A percentile compares a stretch with the other conserved stretches of the same genome.
Evolutionary conservation across 805 yeast species (phyloP).

Genomic region (Zygotorulaspora danielsina): DNA sequence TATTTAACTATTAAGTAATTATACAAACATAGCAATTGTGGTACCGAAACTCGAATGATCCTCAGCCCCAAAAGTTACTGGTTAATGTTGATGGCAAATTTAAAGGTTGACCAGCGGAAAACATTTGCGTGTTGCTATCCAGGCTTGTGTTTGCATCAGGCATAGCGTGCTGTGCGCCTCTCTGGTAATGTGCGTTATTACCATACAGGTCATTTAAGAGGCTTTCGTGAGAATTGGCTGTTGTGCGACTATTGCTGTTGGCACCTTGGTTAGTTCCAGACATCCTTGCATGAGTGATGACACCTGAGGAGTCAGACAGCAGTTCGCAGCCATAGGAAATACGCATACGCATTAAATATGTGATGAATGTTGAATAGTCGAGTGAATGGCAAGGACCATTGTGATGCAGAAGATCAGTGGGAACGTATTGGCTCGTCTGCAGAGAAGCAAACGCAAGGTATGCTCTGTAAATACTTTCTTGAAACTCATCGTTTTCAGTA

Average conservation of each 20-base stretch:
- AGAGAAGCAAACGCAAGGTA: slow-evolving; percentile 12
- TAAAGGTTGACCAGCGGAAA: slow-evolving; percentile 6
- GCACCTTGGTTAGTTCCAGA: background rate
- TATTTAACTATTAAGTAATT: background rate
- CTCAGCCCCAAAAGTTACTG: slow-evolving; percentile 21
- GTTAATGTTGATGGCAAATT: slow-evolving; percentile 11
- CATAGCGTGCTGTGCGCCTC: background rate
- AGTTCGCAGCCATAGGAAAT: slow-evolving; percentile 22
- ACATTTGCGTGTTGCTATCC: slow-evolving; percentile 11
- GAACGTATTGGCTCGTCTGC: slow-evolving; percentile 16
- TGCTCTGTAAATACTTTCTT: slow-evolving; percentile 17
- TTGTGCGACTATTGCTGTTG: background rate
- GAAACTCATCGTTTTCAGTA: slow-evolving; percentile 1
- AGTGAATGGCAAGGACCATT: slow-evolving; percentile 14
- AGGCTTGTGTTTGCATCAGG: slow-evolving; percentile 3
- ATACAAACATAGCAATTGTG: background rate
- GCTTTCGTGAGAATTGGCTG: background rate
- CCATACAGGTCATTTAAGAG: slow-evolving; percentile 4
- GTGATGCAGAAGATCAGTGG: slow-evolving; percentile 26
- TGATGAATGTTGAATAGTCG: slow-evolving; percentile 23
- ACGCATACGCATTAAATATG: slow-evolving; percentile 22
- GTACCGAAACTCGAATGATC: too few species aligned
- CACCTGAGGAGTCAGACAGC: slow-evolving; percentile 20
- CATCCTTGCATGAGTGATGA: slow-evolving; percentile 27
- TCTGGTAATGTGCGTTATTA: background rate